Base-by-base conservation (phyloP, 139 green algal genomes). In the Choricystis sp. region DNA sequence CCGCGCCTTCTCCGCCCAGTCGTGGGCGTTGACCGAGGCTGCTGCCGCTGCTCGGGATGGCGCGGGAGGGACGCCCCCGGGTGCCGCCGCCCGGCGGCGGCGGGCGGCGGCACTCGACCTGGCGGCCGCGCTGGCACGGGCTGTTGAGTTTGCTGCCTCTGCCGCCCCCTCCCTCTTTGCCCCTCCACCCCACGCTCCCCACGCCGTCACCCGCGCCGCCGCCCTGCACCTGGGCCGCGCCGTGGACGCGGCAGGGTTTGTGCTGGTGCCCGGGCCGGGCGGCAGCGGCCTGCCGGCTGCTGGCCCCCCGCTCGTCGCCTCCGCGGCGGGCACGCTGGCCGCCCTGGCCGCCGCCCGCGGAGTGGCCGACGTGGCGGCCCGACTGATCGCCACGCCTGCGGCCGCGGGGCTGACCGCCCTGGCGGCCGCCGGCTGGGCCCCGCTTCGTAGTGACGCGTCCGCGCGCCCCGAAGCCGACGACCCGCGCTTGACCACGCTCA, bases 91-190 rank as follows among this genome's bases (percentile, higher is more conserved):
- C 59, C 62, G 65, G 66, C 77, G 77, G 40, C 81, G 81, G 61
- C 77, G 72, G 61, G 70, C 40, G 21, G 69, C 86, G 23, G 81
- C 89, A 79, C 85, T 86, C 61, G 85, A 93, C 59, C 75, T 94
- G 27, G 76, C 69, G 24, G 70, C 68, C 56, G 81, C 78, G 60
- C 79, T 94, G 67, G 66, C 84, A 69, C 73, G 83, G 40, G 64
- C 89, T 2, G 70, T 94, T n/a, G 86, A 94, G 79, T 83, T 91
- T 27, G 60, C 22, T 64, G 26, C 4, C 19, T 14, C 4, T 26
- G n/a, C 60, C 16, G 60, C 60, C 22, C 4, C 56, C 23, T 5
- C 27, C 26, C 9, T 16, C 26, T 21, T 62, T 30, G 9, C 57
- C 9, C 26, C 57, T 9, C 16, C 40, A 16, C 16, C 40, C 40